Evolutionary conservation across 192 early-diverging fungal species (phyloP).

Genomic region (Backusella tuberculispora): DNA sequence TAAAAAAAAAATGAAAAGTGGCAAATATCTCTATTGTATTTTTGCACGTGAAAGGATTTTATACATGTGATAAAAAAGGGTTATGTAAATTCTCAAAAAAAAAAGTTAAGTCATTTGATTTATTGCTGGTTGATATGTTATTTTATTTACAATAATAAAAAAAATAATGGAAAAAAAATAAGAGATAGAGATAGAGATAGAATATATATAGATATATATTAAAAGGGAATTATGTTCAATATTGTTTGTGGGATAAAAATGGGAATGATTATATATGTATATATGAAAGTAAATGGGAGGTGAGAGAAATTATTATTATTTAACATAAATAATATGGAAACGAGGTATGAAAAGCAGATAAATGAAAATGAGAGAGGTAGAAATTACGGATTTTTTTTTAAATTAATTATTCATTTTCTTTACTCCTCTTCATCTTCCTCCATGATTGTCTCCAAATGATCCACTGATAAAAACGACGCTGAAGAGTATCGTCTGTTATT

Average conservation of each 20-base stretch:
- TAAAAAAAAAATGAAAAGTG: background rate
- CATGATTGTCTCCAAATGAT: constrained; percentile 8
- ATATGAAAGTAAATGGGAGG: background rate
- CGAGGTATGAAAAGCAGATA: too few relatives aligned
- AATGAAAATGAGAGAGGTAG: too few relatives aligned
- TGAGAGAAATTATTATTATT: background rate
- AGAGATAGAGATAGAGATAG: too few relatives aligned
- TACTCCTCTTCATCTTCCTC: constrained; percentile 7
- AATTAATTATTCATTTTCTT: too few relatives aligned
- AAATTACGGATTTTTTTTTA: too few relatives aligned
- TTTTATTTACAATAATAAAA: constrained; percentile 13
- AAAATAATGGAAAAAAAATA: background rate
- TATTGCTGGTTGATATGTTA: background rate
- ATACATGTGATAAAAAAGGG: background rate
- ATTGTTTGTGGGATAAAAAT: background rate
- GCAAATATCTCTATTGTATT: background rate
- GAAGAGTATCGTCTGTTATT: constrained; percentile 11
- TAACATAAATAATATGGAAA: too few relatives aligned
- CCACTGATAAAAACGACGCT: constrained; percentile 5
- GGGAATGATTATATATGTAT: constrained; percentile 11
- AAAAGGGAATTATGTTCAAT: background rate
- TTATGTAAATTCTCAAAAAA: background rate
- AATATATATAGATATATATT: background rate
- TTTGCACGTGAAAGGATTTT: background rate
- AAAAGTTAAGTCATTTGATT: background rate